Conservation (phyloP, 164 flowering plant species). For the Nelumbo lutea region DNA sequence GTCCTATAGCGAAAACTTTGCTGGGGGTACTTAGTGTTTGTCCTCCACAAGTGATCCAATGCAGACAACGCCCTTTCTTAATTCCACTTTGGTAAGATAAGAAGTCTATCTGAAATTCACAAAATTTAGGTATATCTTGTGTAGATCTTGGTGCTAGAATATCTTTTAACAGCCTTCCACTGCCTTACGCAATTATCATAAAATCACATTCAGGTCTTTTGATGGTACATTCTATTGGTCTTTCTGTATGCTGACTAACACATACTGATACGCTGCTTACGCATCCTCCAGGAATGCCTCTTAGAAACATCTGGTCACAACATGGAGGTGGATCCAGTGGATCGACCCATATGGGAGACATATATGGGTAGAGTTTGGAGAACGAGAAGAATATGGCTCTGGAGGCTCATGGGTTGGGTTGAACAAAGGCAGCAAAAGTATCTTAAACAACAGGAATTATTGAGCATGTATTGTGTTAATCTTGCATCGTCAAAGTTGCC, state of each 20-base stretch:
- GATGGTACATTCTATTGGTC: not conserved
- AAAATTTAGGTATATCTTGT: constrained; percentile 51
- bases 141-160: not conserved
- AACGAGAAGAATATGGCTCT: constrained; percentile 76
- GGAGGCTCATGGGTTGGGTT: constrained; percentile 81
- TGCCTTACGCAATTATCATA: not conserved
- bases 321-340: no score
- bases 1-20: constrained; percentile 89
- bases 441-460: constrained; percentile 79
- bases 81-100: constrained; percentile 90
- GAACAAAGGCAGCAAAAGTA: constrained; percentile 96
- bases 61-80: constrained; percentile 96
- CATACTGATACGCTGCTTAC: no score
- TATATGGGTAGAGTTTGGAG: constrained; percentile 72
- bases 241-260: no score
- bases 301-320: no score
- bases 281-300: no score
- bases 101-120: constrained; percentile 84
- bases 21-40: constrained; percentile 79
- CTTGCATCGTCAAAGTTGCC: not conserved
- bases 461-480: constrained; percentile 69
- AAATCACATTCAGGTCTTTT: not conserved
- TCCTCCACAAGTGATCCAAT: constrained; percentile 95
- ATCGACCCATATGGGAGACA: no score
- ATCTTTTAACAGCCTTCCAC: not conserved